Percentiles rank a stretch among this genome's conserved stretches.
These are phyloP conservation scores for Solanum clarkiae DNA, from an alignment of 257 asterid species.

Conservation along the genomic window DNA sequence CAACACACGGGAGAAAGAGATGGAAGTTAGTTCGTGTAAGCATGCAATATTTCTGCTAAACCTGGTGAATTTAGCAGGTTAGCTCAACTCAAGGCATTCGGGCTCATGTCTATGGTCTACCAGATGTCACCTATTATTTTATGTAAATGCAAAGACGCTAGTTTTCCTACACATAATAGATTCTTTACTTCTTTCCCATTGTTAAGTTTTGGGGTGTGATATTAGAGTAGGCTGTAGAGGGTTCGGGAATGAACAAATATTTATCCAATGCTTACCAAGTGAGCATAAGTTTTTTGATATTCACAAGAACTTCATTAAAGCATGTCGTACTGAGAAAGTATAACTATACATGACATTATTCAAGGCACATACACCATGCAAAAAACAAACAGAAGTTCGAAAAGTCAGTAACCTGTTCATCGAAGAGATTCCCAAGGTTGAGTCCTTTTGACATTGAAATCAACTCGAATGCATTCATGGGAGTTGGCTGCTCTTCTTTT, in stretches of 20 bases:
- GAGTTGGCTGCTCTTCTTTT: conserved; percentile 58
- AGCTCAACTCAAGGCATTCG: not conserved
- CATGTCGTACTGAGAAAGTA: not conserved
- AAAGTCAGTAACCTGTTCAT: conserved; percentile 43
- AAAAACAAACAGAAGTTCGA: not conserved
- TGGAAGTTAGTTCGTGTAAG: not conserved
- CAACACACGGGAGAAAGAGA: not conserved
- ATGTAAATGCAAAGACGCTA: not conserved
- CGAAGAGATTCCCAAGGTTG: conserved; percentile 77
- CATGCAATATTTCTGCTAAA: not conserved
- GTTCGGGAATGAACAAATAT: not conserved
- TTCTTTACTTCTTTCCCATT: not conserved
- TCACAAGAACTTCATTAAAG: not conserved
- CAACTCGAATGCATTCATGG: conserved; percentile 95
- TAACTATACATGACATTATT: not conserved
- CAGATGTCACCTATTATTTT: not conserved
- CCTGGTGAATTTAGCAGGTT: not conserved
- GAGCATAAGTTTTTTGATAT: not conserved
- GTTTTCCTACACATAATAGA: not conserved
- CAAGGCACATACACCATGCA: not conserved
- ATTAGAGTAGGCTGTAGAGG: not conserved
- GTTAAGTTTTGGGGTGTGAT: not conserved
- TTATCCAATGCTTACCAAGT: not conserved
- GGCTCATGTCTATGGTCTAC: not conserved
- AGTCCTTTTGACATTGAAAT: conserved; percentile 93